Conservation (phyloP, 1,284 basidiomycete genomes). For the Puccinia novopanici region DNA sequence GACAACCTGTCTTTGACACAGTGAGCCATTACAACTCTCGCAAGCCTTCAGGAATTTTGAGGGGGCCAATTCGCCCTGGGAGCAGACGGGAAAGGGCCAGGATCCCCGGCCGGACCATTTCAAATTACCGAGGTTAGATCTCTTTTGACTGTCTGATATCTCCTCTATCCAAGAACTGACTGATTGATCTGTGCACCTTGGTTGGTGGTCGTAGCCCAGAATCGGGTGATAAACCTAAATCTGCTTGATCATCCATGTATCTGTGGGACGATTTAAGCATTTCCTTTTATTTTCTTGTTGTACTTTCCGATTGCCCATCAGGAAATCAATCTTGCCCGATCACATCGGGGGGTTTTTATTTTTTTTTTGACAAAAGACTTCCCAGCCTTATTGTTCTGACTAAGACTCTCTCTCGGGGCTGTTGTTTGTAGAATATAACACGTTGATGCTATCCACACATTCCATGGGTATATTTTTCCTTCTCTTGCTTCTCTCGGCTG, state of each 20-base stretch:
- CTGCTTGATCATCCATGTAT: constrained; percentile 6
- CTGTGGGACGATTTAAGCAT: no score
- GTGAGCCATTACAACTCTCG: constrained; percentile 90
- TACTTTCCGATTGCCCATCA: neutral
- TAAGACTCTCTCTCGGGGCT: no score
- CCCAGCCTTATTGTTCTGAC: no score
- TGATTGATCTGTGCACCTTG: neutral
- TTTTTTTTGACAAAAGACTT: no score
- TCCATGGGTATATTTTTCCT: no score
- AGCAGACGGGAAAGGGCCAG: constrained; percentile 82
- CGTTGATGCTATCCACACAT: no score
- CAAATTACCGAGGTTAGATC: constrained; percentile 22
- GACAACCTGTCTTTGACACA: neutral
- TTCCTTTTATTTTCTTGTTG: neutral
- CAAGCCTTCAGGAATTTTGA: constrained; percentile 99
- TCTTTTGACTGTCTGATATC: neutral
- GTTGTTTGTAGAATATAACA: no score
- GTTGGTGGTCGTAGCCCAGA: neutral
- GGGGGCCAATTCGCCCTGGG: constrained; percentile 81
- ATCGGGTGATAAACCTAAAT: neutral
- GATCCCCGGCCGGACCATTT: constrained; percentile 41
- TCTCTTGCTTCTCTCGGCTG: no score
- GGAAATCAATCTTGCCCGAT: neutral
- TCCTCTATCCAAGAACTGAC: no score
- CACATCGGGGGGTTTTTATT: no score